Conservation (phyloP, 495 filamentous ascomycete species). For the Venustampulla echinocandica region DNA sequence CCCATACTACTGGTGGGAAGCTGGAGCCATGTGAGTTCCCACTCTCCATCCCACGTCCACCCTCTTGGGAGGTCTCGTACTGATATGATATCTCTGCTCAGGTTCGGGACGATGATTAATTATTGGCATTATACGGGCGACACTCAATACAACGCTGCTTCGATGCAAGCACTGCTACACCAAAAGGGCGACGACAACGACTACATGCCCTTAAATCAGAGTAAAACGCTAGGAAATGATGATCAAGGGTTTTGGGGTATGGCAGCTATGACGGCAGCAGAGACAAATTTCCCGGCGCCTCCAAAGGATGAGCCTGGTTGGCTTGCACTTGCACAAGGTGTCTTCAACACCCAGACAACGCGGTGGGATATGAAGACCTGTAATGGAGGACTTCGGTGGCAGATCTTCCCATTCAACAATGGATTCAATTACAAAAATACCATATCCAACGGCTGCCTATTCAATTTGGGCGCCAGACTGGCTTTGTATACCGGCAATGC, state of each 20-base stretch:
- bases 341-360: conserved; percentile 58
- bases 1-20: conserved; percentile 80
- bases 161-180: conserved; percentile 43
- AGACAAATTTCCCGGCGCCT: conserved; percentile 54
- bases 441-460: conserved; percentile 32
- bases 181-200: conserved; percentile 48
- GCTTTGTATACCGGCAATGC: conserved; percentile 62
- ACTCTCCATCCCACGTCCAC: conserved; percentile 30
- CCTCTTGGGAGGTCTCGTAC: no score
- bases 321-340: conserved; percentile 61
- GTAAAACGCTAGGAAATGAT: conserved; percentile 52
- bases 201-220: conserved; percentile 56
- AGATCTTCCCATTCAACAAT: conserved; percentile 64
- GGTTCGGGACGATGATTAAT: conserved; percentile 55
- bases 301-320: conserved; percentile 48
- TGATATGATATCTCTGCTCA: conserved; percentile 26
- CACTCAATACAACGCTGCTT: conserved; percentile 46
- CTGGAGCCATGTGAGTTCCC: conserved; percentile 57
- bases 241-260: conserved; percentile 69
- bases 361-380: conserved; percentile 54
- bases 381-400: conserved; percentile 68
- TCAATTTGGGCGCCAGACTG: conserved; percentile 60
- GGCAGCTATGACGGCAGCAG: conserved; percentile 59
- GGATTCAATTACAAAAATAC: conserved; percentile 66
- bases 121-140: conserved; percentile 66